Conservation (phyloP, 257 asterid species). For the Vinca minor region DNA sequence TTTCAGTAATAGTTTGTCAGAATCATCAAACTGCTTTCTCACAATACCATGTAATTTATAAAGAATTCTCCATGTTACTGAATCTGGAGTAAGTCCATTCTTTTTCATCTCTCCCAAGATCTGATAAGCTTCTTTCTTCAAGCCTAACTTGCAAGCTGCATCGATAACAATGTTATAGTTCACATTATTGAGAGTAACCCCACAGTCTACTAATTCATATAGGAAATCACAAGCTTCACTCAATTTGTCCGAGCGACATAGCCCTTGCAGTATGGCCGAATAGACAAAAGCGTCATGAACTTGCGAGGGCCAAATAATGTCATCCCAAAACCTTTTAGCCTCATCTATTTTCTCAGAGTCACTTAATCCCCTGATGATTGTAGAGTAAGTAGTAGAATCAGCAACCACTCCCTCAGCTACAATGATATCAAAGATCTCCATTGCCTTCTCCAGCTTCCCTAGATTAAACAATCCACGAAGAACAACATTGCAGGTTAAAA, state of each 20-base stretch:
- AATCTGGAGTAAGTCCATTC: slow-evolving; percentile 64
- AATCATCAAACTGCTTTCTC: slow-evolving; percentile 1
- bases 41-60: slow-evolving; percentile 43
- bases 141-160: slow-evolving; percentile 55
- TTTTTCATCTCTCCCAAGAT: slow-evolving; percentile 73
- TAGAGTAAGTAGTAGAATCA: slow-evolving; percentile 55
- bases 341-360: slow-evolving; percentile 37
- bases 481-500: slow-evolving; percentile 58
- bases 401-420: slow-evolving; percentile 30
- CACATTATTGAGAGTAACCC: slow-evolving; percentile 44
- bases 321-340: slow-evolving; percentile 64
- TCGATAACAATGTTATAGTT: slow-evolving; percentile 70
- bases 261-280: slow-evolving; percentile 67
- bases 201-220: slow-evolving; percentile 67
- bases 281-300: slow-evolving; percentile 62
- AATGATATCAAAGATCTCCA: slow-evolving; percentile 49
- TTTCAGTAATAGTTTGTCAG: not conserved
- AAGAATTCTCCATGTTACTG: slow-evolving; percentile 82
- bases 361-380: slow-evolving; percentile 57
- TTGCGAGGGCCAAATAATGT: slow-evolving; percentile 56
- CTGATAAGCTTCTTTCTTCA: slow-evolving; percentile 76
- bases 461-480: slow-evolving; percentile 61
- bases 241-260: slow-evolving; percentile 41
- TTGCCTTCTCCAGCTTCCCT: slow-evolving; percentile 48
- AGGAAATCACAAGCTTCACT: slow-evolving; percentile 67